phyloP scores from a whole-genome alignment of 2,329 filamentous ascomycete genomes.

The Madurella fahalii region DNA sequence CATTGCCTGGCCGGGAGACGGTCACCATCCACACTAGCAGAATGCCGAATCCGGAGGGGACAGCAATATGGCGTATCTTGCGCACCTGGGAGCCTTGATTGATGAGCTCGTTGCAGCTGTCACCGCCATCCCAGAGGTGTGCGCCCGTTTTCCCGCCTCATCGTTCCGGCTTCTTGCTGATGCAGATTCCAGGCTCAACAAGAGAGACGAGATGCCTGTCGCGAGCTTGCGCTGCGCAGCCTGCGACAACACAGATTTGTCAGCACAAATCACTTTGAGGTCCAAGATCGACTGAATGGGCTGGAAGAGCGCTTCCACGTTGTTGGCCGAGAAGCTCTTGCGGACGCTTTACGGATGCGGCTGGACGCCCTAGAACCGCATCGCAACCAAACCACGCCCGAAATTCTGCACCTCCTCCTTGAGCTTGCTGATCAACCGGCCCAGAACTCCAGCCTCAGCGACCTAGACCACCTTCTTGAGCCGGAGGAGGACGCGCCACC shows the following conservation, averaged over 20 bases:
- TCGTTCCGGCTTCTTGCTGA: constrained; percentile 4
- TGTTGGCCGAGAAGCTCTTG: constrained; percentile 72
- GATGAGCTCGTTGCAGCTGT: constrained; percentile 68
- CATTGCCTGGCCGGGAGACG: too few species aligned
- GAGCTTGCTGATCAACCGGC: constrained; percentile 78
- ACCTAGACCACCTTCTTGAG: constrained; percentile 53
- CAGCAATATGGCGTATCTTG: constrained; percentile 63
- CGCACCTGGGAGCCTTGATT: constrained; percentile 59
- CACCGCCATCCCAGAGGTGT: constrained; percentile 52
- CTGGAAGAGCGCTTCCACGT: constrained; percentile 85
- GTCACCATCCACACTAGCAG: too few species aligned
- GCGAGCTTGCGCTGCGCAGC: constrained; percentile 47
- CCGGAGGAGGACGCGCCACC: constrained; percentile 42
- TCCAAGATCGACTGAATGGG: constrained; percentile 60
- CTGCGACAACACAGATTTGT: constrained; percentile 54
- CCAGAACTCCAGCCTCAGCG: constrained; percentile 61
- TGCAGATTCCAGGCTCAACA: constrained; percentile 24
- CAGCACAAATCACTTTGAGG: constrained; percentile 72
- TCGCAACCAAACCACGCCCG: constrained; percentile 66
- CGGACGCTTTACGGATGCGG: constrained; percentile 58
- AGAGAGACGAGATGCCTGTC: constrained; percentile 39
- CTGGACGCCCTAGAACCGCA: constrained; percentile 24
- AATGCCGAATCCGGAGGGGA: constrained; percentile 14
- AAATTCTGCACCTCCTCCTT: constrained; percentile 73
- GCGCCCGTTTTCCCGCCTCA: constrained; percentile 18